Base-by-base conservation (phyloP, 768 basidiomycete species). In the Mycena rebaudengoi region DNA sequence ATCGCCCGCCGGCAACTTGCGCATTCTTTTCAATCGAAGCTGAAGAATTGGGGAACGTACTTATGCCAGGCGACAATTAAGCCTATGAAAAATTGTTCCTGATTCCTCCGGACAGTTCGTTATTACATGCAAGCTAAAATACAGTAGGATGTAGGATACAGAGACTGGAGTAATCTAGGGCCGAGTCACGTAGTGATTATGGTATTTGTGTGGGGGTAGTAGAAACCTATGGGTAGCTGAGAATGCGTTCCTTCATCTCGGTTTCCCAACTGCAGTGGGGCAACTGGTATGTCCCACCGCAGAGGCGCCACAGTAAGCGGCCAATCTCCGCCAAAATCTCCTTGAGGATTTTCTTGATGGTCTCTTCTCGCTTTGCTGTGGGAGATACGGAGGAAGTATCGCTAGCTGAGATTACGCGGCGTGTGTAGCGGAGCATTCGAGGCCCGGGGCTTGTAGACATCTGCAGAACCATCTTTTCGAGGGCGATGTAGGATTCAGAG, bases 211-310 rank as follows among this genome's bases (percentile, higher is more conserved):
- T n/a, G 45, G 16, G 40, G 46, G 62, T 46, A 20, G n/a, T 5
- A 21, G 26, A 43, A 52, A 26, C 44, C 12, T 84, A 92, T 30
- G 91, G 91, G 73, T 84, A 92, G 23, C 76, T 76, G 62, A 91
- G 73, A 60, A 92, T 91, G 70, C 81, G 89, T 44, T 70, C 69
- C 75, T 87, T 89, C 86, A 91, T 89, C 45, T 65, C 62, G 21
- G 59, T 44, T 70, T 88, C 86, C 90, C 90, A 91, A 64, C 80
- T 84, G 70, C 91, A 92, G 1, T 76, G 55, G 40, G 80, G 74
- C 41, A 87, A 73, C n/a, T n/a, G n/a, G 6, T 76, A 79, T 14
- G 54, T 67, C 16, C 79, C 85, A 14, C 86, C 88, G 65, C 90
- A 91, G 7, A 67, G 70, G 4, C 73, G 39, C 66, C 73, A 70